Conservation (phyloP, 2,329 filamentous ascomycete genomes). For the Ceratocystis eucalypticola region DNA sequence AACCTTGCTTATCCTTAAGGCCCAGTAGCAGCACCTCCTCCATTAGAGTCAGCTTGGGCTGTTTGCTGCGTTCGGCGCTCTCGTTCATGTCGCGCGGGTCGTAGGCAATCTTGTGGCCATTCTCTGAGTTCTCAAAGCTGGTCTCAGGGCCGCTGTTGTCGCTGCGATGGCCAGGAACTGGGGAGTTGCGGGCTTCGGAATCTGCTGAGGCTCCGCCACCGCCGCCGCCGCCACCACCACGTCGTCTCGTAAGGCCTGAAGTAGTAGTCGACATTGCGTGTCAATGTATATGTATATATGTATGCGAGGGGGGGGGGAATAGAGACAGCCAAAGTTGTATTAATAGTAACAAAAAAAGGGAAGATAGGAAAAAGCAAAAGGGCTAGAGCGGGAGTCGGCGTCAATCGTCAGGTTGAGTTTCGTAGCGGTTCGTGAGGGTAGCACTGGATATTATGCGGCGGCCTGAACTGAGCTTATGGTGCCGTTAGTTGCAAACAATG, state of each 20-base stretch:
- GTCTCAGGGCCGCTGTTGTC: slow-evolving; percentile 56
- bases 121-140: slow-evolving; percentile 81
- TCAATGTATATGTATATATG: not conserved
- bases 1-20: slow-evolving; percentile 96
- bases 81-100: slow-evolving; percentile 96
- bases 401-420: not conserved
- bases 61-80: slow-evolving; percentile 88
- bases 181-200: slow-evolving; percentile 28
- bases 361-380: not conserved
- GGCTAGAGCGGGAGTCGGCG: not conserved
- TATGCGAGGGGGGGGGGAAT: not conserved
- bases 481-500: no score
- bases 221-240: slow-evolving; percentile 49
- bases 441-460: not conserved
- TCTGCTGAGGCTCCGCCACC: slow-evolving; percentile 46
- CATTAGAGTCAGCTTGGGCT: slow-evolving; percentile 97
- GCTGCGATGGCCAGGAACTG: slow-evolving; percentile 42
- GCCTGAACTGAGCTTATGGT: no score
- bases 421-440: not conserved
- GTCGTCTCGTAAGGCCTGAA: slow-evolving; percentile 48
- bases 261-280: slow-evolving; percentile 15
- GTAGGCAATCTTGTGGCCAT: slow-evolving; percentile 97
- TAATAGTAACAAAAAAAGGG: not conserved
- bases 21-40: slow-evolving; percentile 93
- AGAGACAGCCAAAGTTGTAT: not conserved